Conservation (phyloP, 2,329 filamentous ascomycete species). For the Fusarium subtropicale region DNA sequence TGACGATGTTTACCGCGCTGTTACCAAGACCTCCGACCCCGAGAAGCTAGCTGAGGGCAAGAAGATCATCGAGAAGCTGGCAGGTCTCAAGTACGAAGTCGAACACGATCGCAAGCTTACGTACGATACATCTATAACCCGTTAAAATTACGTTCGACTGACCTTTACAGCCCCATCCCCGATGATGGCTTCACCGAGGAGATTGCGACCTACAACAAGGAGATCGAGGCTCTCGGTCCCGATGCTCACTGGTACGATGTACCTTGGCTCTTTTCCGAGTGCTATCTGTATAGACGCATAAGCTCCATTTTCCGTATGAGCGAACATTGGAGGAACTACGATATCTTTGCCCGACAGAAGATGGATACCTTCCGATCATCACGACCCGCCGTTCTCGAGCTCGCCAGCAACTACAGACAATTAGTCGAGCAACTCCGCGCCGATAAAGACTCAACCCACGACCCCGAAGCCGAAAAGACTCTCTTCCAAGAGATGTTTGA, state of each 20-base stretch:
- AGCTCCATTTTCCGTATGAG: constrained; percentile 81
- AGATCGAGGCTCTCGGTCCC: constrained; percentile 76
- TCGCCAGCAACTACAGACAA: constrained; percentile 81
- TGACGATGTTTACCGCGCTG: constrained; percentile 89
- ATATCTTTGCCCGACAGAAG: constrained; percentile 91
- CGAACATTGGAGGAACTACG: constrained; percentile 87
- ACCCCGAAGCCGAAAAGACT: constrained; percentile 77
- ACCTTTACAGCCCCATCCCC: constrained; percentile 68
- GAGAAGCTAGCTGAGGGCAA: constrained; percentile 84
- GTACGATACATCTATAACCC: constrained; percentile 60
- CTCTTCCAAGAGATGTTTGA: constrained; percentile 94
- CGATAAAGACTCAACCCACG: constrained; percentile 63
- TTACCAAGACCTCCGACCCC: constrained; percentile 68
- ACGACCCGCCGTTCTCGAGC: constrained; percentile 83
- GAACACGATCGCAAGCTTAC: constrained; percentile 86
- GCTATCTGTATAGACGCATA: constrained; percentile 92
- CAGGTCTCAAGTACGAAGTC: constrained; percentile 90
- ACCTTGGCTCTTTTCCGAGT: constrained; percentile 92
- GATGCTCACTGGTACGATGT: constrained; percentile 83
- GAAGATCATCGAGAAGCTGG: constrained; percentile 81
- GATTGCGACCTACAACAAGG: constrained; percentile 84
- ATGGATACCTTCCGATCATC: constrained; percentile 93
- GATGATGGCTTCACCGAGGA: constrained; percentile 87
- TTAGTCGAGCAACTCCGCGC: constrained; percentile 74
- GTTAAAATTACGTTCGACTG: background rate